A percentile compares a stretch with the other conserved stretches of the same genome.
Evolutionary conservation across 2,329 filamentous ascomycete genomes (phyloP).

Genomic region (Coleophoma crateriformis): DNA sequence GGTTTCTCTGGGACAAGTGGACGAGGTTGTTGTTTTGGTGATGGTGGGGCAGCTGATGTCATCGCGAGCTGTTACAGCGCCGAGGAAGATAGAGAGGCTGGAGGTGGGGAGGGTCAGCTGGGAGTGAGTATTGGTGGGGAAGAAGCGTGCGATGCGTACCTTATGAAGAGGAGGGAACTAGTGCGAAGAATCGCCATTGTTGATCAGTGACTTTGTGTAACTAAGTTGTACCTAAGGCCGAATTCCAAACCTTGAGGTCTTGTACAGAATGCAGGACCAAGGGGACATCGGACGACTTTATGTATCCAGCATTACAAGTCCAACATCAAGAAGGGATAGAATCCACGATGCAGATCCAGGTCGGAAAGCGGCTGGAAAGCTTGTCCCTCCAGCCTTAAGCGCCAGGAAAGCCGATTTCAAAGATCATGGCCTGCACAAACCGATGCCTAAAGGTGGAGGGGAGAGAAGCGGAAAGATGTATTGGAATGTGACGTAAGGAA

Average conservation of each 20-base stretch:
- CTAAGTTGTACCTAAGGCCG: not conserved
- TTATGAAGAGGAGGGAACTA: not conserved
- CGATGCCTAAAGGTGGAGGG: too few relatives aligned
- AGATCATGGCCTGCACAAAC: too few relatives aligned
- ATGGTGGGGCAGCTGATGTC: constrained; percentile 14
- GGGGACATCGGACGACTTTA: not conserved
- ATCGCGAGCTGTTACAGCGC: not conserved
- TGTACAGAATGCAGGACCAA: not conserved
- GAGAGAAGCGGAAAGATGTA: too few relatives aligned
- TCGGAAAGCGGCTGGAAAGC: too few relatives aligned
- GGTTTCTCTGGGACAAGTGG: constrained; percentile 9
- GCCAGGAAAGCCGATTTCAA: too few relatives aligned
- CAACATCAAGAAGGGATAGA: too few relatives aligned
- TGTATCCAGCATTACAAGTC: too few relatives aligned
- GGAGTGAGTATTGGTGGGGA: not conserved
- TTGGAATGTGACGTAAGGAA: too few relatives aligned
- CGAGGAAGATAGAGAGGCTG: not conserved
- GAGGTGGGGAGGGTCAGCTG: not conserved
- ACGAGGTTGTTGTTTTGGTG: constrained; percentile 10
- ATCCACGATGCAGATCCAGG: too few relatives aligned
- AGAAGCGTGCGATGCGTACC: not conserved
- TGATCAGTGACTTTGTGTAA: not conserved
- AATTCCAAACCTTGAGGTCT: too few relatives aligned
- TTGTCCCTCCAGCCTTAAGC: too few relatives aligned
- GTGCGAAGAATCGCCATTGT: not conserved